Base-by-base conservation (phyloP, 2,329 filamentous ascomycete genomes). In the Neofusicoccum cordaticola region DNA sequence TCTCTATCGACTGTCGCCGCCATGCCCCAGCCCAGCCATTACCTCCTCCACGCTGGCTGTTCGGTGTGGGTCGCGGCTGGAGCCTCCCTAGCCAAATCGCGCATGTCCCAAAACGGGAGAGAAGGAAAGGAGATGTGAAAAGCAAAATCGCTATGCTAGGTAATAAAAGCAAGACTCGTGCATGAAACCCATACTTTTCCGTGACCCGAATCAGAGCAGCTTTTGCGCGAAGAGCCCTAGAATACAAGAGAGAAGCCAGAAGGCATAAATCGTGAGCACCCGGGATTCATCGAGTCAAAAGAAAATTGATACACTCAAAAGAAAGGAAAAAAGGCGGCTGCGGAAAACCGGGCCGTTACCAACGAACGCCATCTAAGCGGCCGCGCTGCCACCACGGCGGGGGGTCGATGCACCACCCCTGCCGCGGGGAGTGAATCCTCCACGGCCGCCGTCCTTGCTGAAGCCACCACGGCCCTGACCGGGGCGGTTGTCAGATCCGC, bases 391-490 rank as follows among this genome's bases (percentile, higher is more conserved):
- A 47, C 70, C 84, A 68, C 90, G 88, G 69, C 90, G 86, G 65
- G 87, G 85, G 60, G 63, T 63, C 11, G 71, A 66, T 19, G 72
- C 70, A 34, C 65, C 65, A 47, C 74, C 72, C 27, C 72, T 63
- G 39, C 73, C 72, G 48, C 73, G 68, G 22, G 87, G 81, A 72
- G 84, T 81, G 70, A 87, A 86, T 64, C 86, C 86, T 68, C 91
- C 89, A 71, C 91, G 87, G 51, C 88, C 87, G 68, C 89, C 83
- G 65, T 89, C 88, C 63, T 88, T 86, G 65, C 84, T 82, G 80
- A 90, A 93, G 74, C 86, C 88, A 67, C 90, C 88, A 65, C 89
- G 87, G 70, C 87, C 82, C 75, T 90, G 88, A 75, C 85, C 84
- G 67, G 85, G 77, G 34, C 71, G 70, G 45, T 75, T 70, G 71